These are phyloP conservation scores for Puccinellia tenuiflora DNA, from an alignment of 176 grass and related monocot genomes.

Conservation along the genomic window DNA sequence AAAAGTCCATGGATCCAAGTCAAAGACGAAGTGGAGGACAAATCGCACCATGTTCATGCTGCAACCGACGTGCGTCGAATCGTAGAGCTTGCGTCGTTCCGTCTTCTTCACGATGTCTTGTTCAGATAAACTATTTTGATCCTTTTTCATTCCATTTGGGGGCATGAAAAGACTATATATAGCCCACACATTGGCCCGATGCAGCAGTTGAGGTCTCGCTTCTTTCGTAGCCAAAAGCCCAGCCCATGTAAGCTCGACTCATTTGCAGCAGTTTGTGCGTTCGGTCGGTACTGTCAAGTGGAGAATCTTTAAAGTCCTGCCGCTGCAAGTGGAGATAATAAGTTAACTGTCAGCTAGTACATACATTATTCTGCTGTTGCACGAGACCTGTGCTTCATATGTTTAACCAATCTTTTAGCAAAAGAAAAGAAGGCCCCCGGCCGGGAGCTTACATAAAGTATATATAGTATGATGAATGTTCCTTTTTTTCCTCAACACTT, in stretches of 20 bases:
- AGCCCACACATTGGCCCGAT: too few species aligned
- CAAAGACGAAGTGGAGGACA: too few species aligned
- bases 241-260: background rate
- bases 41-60: too few species aligned
- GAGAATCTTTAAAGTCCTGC: background rate
- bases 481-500: too few species aligned
- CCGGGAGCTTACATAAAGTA: background rate
- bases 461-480: too few species aligned
- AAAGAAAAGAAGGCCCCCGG: background rate
- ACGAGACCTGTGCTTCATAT: background rate
- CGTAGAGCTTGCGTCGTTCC: too few species aligned
- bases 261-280: background rate
- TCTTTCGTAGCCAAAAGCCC: background rate
- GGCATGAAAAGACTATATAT: too few species aligned
- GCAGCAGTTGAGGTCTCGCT: background rate
- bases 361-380: slow-evolving; percentile 8
- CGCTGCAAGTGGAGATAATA: background rate
- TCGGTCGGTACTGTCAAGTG: background rate
- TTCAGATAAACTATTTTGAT: too few species aligned
- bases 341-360: background rate
- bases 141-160: too few species aligned
- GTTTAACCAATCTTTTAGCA: background rate
- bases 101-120: too few species aligned
- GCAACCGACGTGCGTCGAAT: too few species aligned
- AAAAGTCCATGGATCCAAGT: too few species aligned